Conservation (phyloP, 1,139 yeast species). For the Yamadazyma siamensis region DNA sequence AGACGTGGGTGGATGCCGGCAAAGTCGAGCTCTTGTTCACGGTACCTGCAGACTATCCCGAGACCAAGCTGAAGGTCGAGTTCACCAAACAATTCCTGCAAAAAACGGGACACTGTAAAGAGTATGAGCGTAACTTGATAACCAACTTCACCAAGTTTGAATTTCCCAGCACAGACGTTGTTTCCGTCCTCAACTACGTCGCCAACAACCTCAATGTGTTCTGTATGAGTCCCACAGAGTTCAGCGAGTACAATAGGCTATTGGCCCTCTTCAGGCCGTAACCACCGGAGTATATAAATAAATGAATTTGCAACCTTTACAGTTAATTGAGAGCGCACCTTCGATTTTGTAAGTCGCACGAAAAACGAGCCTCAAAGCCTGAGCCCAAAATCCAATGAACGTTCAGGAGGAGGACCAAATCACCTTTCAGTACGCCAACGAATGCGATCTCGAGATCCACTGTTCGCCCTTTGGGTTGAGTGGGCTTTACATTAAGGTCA, state of each 20-base stretch:
- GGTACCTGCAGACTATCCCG: constrained; percentile 23
- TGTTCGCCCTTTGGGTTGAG: constrained; percentile 60
- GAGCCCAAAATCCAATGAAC: no score
- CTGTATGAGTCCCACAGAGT: constrained; percentile 16
- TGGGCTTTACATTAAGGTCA: constrained; percentile 50
- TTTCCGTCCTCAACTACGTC: constrained; percentile 26
- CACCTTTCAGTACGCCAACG: constrained; percentile 46
- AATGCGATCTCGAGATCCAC: constrained; percentile 53
- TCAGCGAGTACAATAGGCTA: constrained; percentile 10
- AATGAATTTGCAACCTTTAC: no score
- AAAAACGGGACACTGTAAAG: constrained; percentile 18
- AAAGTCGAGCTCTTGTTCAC: constrained; percentile 18
- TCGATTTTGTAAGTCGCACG: no score
- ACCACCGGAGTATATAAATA: constrained; percentile 1
- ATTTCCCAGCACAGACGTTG: constrained; percentile 17
- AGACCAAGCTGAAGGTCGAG: constrained; percentile 13
- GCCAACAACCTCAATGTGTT: constrained; percentile 25
- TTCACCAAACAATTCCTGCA: constrained; percentile 24
- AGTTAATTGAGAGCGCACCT: no score
- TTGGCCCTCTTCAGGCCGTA: constrained; percentile 1
- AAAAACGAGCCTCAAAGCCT: no score
- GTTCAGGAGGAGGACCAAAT: constrained; percentile 22
- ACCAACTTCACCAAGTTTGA: constrained; percentile 17
- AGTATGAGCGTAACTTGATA: constrained; percentile 22
- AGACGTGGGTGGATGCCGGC: constrained; percentile 19